Evolutionary conservation across 805 yeast genomes (phyloP).

Genomic region (Saturnispora diversa): DNA sequence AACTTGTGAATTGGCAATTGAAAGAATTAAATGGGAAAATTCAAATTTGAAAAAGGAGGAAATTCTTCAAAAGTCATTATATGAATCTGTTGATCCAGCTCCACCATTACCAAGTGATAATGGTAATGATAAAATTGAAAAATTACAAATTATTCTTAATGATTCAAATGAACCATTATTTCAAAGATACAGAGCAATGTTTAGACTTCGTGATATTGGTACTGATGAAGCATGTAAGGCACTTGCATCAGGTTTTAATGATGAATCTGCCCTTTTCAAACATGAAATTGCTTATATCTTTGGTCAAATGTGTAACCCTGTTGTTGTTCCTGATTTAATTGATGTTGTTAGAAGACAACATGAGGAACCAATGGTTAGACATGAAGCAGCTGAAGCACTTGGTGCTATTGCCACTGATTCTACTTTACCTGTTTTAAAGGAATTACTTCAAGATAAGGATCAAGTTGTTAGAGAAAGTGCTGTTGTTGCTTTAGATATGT

Average conservation of each 20-base stretch:
- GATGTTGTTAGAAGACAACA: constrained; percentile 66
- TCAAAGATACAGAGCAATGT: constrained; percentile 97
- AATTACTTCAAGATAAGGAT: constrained; percentile 72
- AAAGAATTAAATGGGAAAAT: constrained; percentile 87
- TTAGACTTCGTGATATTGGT: constrained; percentile 91
- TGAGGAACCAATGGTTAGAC: constrained; percentile 98
- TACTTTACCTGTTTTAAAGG: constrained; percentile 78
- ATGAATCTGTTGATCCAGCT: constrained; percentile 92
- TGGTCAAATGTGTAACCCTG: constrained; percentile 94
- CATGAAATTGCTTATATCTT: constrained; percentile 98
- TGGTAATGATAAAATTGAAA: constrained; percentile 48
- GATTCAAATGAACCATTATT: constrained; percentile 74
- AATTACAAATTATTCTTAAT: constrained; percentile 61
- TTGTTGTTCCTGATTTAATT: constrained; percentile 78
- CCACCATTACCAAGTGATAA: constrained; percentile 76
- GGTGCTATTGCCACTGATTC: constrained; percentile 97
- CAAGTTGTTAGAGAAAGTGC: constrained; percentile 95
- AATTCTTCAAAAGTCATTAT: constrained; percentile 63
- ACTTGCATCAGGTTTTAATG: constrained; percentile 81
- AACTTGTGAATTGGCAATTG: constrained; percentile 96
- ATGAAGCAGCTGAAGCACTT: constrained; percentile 98
- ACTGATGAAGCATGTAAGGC: constrained; percentile 90
- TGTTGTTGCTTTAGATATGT: constrained; percentile 95
- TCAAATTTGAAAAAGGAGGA: constrained; percentile 61
- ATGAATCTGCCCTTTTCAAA: constrained; percentile 87